These are phyloP conservation scores for Erodium texanum DNA, from an alignment of 441 rosid species.

Conservation along the genomic window DNA sequence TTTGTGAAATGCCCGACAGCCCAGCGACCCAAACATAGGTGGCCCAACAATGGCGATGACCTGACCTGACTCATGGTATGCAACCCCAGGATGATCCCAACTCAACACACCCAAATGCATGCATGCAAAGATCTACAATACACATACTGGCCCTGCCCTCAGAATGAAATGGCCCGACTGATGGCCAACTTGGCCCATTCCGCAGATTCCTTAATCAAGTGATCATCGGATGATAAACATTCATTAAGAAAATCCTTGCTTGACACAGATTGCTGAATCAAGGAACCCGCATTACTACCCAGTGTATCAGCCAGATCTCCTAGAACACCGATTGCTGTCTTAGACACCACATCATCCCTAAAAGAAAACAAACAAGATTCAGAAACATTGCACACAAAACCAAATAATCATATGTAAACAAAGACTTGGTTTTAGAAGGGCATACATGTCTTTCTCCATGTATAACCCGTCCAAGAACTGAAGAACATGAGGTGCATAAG, in stretches of 20 bases:
- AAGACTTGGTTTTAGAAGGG: background rate
- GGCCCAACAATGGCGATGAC: conserved; percentile 26
- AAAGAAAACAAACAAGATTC: conserved; percentile 6
- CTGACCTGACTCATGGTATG: conserved; percentile 31
- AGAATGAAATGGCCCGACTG: conserved; percentile 52
- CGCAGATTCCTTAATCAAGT: conserved; percentile 49
- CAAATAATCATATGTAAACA: background rate
- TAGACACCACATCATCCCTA: conserved; percentile 63
- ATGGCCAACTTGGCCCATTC: conserved; percentile 75
- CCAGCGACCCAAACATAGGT: conserved; percentile 18
- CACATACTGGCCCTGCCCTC: conserved; percentile 26
- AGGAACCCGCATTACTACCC: conserved; percentile 47
- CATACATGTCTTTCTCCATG: conserved; percentile 73
- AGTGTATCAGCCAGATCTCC: conserved; percentile 73
- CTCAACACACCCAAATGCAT: conserved; percentile 55
- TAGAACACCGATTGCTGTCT: conserved; percentile 65
- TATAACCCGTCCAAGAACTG: conserved; percentile 64
- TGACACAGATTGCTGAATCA: conserved; percentile 61
- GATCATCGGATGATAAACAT: conserved; percentile 60
- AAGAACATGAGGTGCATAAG: conserved; percentile 53
- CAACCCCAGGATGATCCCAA: conserved; percentile 37
- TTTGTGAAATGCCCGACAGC: conserved; percentile 23
- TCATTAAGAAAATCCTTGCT: conserved; percentile 63
- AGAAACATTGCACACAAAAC: background rate
- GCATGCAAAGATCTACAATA: conserved; percentile 35